Conservation (phyloP, 495 filamentous ascomycete genomes). For the Cladorrhinum samala region DNA sequence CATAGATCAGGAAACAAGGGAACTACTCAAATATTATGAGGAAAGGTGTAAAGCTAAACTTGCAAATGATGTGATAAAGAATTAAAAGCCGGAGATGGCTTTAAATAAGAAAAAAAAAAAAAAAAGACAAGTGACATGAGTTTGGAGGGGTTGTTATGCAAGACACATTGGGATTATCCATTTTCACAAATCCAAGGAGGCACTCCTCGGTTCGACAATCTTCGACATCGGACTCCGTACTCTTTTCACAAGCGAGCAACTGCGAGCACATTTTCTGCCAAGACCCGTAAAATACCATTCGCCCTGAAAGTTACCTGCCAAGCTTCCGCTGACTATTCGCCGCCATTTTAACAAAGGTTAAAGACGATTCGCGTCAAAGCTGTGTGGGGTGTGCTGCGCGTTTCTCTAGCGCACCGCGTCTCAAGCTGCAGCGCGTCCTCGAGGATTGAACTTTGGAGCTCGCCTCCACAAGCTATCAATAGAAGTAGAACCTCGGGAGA, state of each 20-base stretch:
- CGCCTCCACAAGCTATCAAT: too few species aligned
- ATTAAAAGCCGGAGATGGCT: neutral
- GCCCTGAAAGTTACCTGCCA: neutral
- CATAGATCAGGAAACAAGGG: conserved; percentile 33
- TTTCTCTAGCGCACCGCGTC: conserved; percentile 2
- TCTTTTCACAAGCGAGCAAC: neutral
- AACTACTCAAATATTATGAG: conserved; percentile 31
- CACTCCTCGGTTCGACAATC: too few species aligned
- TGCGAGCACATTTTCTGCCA: too few species aligned
- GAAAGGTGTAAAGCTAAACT: conserved; percentile 24
- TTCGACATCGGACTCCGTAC: too few species aligned
- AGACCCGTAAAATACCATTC: neutral
- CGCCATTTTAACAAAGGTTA: conserved; percentile 3
- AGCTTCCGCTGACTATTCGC: neutral
- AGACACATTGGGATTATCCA: too few species aligned
- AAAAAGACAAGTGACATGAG: too few species aligned
- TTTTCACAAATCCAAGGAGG: too few species aligned
- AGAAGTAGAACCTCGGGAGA: too few species aligned
- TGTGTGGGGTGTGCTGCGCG: too few species aligned
- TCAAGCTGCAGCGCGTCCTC: too few species aligned
- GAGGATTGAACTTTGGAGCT: too few species aligned
- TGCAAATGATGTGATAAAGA: neutral
- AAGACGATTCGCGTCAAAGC: neutral
- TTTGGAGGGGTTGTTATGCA: too few species aligned
- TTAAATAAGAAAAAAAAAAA: neutral